Conservation (phyloP, 192 early-diverging fungal species). For the Linnemannia exigua region DNA sequence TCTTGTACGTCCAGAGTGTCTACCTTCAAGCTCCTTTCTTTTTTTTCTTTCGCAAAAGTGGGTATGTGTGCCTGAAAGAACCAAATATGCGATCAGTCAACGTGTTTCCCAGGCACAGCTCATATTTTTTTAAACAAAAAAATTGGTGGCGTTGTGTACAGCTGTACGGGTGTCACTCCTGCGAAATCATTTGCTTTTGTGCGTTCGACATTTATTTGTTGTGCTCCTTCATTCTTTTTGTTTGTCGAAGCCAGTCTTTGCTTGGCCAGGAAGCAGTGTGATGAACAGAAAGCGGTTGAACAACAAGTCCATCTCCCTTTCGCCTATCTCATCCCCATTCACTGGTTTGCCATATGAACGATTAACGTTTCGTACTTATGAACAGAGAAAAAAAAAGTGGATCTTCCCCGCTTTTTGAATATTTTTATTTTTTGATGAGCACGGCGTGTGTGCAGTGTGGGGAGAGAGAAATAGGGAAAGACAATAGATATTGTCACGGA, state of each 20-base stretch:
- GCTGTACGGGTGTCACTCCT: not conserved
- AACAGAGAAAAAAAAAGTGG: not conserved
- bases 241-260: not conserved
- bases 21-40: not conserved
- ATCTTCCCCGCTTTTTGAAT: constrained; percentile 26
- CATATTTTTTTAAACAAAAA: not conserved
- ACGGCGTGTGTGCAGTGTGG: not conserved
- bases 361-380: not conserved
- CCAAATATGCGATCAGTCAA: not conserved
- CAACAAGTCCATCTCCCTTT: not conserved
- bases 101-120: not conserved
- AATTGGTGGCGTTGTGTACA: not conserved
- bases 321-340: not conserved
- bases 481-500: not conserved
- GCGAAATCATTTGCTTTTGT: not conserved
- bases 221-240: not conserved
- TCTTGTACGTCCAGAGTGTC: not conserved
- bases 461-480: not conserved
- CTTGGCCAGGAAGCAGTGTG: not conserved
- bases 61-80: constrained; percentile 1
- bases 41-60: not conserved
- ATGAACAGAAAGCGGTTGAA: not conserved
- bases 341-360: not conserved
- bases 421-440: not conserved
- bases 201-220: not conserved